phyloP scores from a whole-genome alignment of 2,329 filamentous ascomycete genomes.

The Hypoxylon rubiginosum region DNA sequence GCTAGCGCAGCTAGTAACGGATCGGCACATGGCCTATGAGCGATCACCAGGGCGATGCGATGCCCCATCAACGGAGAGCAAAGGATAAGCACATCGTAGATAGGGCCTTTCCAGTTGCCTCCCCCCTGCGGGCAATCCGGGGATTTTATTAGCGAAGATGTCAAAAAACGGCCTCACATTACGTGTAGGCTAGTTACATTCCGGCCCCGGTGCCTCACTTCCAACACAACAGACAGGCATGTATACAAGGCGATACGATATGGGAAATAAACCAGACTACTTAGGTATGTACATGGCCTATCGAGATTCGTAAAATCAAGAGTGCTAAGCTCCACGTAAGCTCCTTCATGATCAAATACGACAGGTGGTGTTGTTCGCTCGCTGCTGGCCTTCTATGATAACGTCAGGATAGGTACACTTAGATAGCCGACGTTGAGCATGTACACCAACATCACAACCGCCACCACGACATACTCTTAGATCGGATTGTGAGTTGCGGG shows the following conservation, averaged over 20 bases:
- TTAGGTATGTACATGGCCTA: background rate
- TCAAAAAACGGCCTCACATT: constrained; percentile 2
- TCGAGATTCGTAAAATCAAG: background rate
- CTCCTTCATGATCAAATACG: background rate
- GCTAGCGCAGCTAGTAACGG: constrained; percentile 2
- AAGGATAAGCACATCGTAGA: background rate
- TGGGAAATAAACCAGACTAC: background rate
- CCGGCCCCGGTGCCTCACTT: background rate
- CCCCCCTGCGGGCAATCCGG: background rate
- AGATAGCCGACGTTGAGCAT: constrained; percentile 20
- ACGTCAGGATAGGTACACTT: constrained; percentile 5
- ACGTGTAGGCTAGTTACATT: constrained; percentile 12
- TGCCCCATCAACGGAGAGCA: background rate
- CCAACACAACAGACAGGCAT: background rate
- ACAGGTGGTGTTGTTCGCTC: background rate
- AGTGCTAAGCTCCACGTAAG: constrained; percentile 15
- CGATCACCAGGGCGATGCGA: background rate
- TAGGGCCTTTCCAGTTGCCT: background rate
- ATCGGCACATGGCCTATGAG: constrained; percentile 9
- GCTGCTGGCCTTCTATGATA: background rate
- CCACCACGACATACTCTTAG: background rate
- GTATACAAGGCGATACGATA: background rate
- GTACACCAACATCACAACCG: background rate
- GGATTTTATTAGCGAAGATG: constrained; percentile 23
- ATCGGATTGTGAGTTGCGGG: background rate